Evolutionary conservation across 164 flowering plant genomes (phyloP), one percentile per base, ranked within the genome.

Genomic region (Macadamia tetraphylla): DNA sequence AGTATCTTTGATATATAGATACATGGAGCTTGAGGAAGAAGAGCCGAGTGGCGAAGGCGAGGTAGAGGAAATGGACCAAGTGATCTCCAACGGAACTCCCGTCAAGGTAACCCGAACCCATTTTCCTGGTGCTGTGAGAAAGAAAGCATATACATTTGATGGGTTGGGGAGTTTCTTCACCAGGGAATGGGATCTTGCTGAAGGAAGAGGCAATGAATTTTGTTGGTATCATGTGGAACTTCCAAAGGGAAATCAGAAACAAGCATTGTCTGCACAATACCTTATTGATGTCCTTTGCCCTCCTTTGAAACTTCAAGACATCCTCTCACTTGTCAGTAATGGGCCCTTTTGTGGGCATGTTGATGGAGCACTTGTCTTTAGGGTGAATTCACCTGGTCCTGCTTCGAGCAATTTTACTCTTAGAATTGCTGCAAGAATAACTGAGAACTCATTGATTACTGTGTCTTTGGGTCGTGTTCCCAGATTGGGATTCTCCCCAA

Each of bases 191-290:
- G 92, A 95, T 80, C 87, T 95, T 9, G 66, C 75, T 13, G 91
- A 92, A 71, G 93, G 96, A 48, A 75, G 68, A n/a, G 96, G 88
- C 17, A 76, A 74, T 2, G 98, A 95, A 68, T 95, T 95, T 69
- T 89, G 92, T 80, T 95, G 99, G 99, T 95, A 92, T 66, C 98
- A 95, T 80, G 96, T 95, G 0, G 98, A 92, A 69, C 84, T 95
- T 66, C 98, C 99, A 6, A 92, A 85, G 76, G 88, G 81, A 52
- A 89, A 88, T 62, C 92, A 85, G 57, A 92, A 77, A 59, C 92
- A 89, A 0, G 69, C 96, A 7, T 81, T 85, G 49, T 86, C 86
- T 43, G 99, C 98, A 14, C 96, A 92, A 67, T 82, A 81, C 74
- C 91, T 95, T 49, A 95, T 95, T 56, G 90, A 86, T 71, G 91